phyloP scores from a whole-genome alignment of 1,284 basidiomycete genomes.

The Leucoagaricus sp. region DNA sequence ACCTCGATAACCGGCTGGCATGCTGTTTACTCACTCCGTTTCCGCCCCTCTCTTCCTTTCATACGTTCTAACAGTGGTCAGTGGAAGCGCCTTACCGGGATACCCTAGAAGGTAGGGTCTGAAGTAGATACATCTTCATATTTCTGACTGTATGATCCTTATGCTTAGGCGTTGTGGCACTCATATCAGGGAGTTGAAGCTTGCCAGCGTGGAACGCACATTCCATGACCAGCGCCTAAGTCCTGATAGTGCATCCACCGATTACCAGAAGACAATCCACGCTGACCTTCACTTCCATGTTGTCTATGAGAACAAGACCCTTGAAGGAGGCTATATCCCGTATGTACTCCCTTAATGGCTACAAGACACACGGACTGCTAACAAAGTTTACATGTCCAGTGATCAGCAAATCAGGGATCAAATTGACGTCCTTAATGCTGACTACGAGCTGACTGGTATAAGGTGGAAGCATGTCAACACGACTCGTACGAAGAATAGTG shows the following conservation, averaged over 20 bases:
- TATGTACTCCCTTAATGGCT: slow-evolving; percentile 16
- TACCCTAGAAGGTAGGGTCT: neutral
- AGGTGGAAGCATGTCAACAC: slow-evolving; percentile 39
- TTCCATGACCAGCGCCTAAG: neutral
- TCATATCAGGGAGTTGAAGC: neutral
- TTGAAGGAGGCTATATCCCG: slow-evolving; percentile 44
- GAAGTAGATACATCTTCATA: neutral
- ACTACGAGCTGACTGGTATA: slow-evolving; percentile 43
- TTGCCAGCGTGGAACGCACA: slow-evolving; percentile 4
- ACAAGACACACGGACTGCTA: neutral
- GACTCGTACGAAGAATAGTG: slow-evolving; percentile 41
- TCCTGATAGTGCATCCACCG: neutral
- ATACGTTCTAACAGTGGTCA: neutral
- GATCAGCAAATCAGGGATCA: slow-evolving; percentile 42
- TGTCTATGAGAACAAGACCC: slow-evolving; percentile 39
- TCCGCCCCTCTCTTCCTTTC: neutral
- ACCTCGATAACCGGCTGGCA: neutral
- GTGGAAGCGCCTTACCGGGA: neutral
- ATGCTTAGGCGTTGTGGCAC: slow-evolving; percentile 5
- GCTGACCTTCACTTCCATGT: slow-evolving; percentile 45
- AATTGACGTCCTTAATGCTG: slow-evolving; percentile 44
- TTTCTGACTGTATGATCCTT: neutral
- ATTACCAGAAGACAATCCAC: neutral
- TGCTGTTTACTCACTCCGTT: neutral
- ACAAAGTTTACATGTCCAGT: slow-evolving; percentile 20